Evolutionary conservation across 2,329 filamentous ascomycete genomes (phyloP), one percentile per base, ranked within the genome.

Genomic region (Calonectria pteridis): DNA sequence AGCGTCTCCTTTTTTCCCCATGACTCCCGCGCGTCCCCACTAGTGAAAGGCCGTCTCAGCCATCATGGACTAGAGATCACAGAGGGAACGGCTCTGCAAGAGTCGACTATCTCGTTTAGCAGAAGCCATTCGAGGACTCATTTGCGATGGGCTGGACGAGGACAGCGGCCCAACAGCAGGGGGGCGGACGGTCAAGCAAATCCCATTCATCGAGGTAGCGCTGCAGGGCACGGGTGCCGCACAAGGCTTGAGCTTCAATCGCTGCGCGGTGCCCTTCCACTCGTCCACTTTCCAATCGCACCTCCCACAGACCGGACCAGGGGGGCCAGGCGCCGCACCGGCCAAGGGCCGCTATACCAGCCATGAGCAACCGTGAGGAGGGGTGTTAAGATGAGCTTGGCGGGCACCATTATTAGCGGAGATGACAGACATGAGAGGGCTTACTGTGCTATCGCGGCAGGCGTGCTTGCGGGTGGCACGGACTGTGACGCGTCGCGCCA

Each of bases 331-430:
- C 79, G 79, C 77, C 77, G 78, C 78, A 78, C 77, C 69, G 72
- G 74, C 75, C 75, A 80, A 75, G 74, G 72, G 43, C 73, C 75
- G 70, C 76, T 72, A 71, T 67, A 58, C 31, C 51, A 67, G 71
- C 73, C 69, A 72, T 76, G 73, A 68, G 55, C 55, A 62, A 62
- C 55, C 55, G 55, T 62, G 72, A 76, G 76, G 78, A 75, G 75
- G 78, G 75, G 74, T 68, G 74, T 79, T 80, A 79, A 80, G 77
- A 81, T 81, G 79, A 80, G 79, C 77, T 75, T 79, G 79, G 78
- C 79, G 77, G 78, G 75, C 77, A 81, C 77, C 77, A 77, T 79
- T 65, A 78, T 79, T 80, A 81, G 79, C 79, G 79, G 79, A 81
- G 79, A 81, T 81, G 79, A 81, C 77, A 75, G 76, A 80, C 77